These are phyloP conservation scores for Crassisporium funariophilum DNA, from an alignment of 768 basidiomycete genomes.

Conservation along the genomic window DNA sequence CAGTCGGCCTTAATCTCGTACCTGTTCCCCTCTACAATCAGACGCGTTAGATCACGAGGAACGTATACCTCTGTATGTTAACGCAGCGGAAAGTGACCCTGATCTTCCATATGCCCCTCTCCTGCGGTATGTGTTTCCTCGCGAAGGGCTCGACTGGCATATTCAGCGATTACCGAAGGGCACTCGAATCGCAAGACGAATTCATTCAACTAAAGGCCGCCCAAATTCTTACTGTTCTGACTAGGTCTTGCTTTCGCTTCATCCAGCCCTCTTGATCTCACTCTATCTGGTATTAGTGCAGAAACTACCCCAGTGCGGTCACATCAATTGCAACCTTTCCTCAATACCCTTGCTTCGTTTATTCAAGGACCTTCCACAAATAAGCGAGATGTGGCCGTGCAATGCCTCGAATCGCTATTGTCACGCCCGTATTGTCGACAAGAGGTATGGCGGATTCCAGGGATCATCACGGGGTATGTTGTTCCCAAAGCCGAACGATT, in stretches of 20 bases:
- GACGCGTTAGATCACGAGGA: constrained; percentile 75
- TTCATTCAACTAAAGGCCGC: constrained; percentile 92
- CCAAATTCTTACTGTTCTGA: constrained; percentile 84
- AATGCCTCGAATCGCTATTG: constrained; percentile 84
- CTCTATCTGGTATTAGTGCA: constrained; percentile 41
- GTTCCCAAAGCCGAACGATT: neutral
- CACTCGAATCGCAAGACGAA: constrained; percentile 86
- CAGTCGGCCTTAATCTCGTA: neutral
- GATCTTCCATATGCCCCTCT: constrained; percentile 82
- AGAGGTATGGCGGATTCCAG: constrained; percentile 77
- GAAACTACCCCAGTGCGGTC: constrained; percentile 49
- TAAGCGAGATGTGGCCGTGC: constrained; percentile 87
- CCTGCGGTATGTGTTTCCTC: constrained; percentile 53
- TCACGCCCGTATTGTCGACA: constrained; percentile 79
- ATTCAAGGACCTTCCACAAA: constrained; percentile 62
- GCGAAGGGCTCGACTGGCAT: neutral
- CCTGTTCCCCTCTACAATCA: neutral
- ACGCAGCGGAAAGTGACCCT: constrained; percentile 61
- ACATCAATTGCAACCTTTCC: constrained; percentile 60
- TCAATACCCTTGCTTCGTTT: constrained; percentile 59
- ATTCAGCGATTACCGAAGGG: constrained; percentile 44
- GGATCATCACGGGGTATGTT: constrained; percentile 67
- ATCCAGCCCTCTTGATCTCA: constrained; percentile 7
- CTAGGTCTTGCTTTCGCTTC: constrained; percentile 51
- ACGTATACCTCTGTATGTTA: constrained; percentile 75